Evolutionary conservation across 495 filamentous ascomycete species (phyloP), one percentile per base, ranked within the genome.

Genomic region (Xylaria castorea): DNA sequence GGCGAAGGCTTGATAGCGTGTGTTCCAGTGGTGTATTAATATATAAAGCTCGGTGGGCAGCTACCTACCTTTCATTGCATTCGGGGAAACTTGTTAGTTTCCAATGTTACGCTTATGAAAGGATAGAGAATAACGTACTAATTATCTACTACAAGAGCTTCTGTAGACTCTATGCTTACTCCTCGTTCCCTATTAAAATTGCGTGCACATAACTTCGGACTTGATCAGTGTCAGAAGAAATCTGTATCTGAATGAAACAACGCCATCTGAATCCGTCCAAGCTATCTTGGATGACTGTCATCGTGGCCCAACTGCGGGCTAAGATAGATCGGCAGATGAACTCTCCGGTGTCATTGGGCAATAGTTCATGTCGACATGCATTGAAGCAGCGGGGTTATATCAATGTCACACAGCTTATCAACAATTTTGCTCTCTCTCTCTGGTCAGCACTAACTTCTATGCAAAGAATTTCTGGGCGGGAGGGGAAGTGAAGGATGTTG

Each of bases 11-110:
- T 5, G 25, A 36, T 27, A 34, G 5, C 53, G 63, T 58, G 48
- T 40, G 27, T 61, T 53, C 36, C 25, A 46, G 27, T 32, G 58
- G 70, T 72, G 70, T 72, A 72, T 48, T 30, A 67, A 38, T 66
- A 72, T 72, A 72, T 67, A 72, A 63, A 67, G 30, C 20, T 58
- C 11, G 32, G 53, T 58, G 42, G 61, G 36, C 38, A 38, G 22
- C 46, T 55, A 30, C 42, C 55, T 42, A 14, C 38, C 38, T 61
- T 11, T 18, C 58, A 25, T 44, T 53, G 58, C 68, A 22, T 63
- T 34, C 22, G 2, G 3, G 44, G n/a, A 38, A n/a, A 51, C 25
- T 7, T 27, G 53, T 30, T 1, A n/a, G 57, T 22, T 34, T 16
- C 9, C 11, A 8, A 3, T 42, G 57, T 53, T 42, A 22, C 16